Conservation (phyloP, 768 basidiomycete species). For the Tricholoma hemisulphureum region DNA sequence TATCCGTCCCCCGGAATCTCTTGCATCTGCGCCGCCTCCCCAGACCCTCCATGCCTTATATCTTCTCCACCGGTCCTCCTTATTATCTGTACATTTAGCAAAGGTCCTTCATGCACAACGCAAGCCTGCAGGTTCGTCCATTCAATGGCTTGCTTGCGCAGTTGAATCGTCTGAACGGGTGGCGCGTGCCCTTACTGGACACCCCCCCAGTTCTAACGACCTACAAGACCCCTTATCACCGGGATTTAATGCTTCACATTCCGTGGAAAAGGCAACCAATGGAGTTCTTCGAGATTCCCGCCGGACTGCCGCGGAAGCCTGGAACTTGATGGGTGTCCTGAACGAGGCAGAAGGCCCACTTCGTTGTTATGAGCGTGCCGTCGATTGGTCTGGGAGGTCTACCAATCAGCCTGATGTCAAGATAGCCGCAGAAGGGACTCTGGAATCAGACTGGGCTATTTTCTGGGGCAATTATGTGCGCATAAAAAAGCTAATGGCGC, state of each 20-base stretch:
- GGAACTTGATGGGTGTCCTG: slow-evolving; percentile 70
- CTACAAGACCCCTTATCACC: slow-evolving; percentile 37
- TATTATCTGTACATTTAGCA: slow-evolving; percentile 70
- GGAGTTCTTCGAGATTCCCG: slow-evolving; percentile 67
- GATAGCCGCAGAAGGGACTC: slow-evolving; percentile 48
- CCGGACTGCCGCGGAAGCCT: slow-evolving; percentile 69
- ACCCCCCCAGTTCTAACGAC: slow-evolving; percentile 28
- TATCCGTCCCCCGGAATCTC: slow-evolving; percentile 45
- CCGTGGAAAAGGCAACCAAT: slow-evolving; percentile 54
- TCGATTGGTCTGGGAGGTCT: slow-evolving; percentile 61
- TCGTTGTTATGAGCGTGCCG: slow-evolving; percentile 65
- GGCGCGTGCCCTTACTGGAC: slow-evolving; percentile 49
- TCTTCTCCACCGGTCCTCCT: slow-evolving; percentile 70
- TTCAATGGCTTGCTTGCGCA: slow-evolving; percentile 58
- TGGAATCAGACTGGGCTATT: slow-evolving; percentile 60
- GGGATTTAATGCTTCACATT: slow-evolving; percentile 44
- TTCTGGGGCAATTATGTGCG: slow-evolving; percentile 63
- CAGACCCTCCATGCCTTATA: slow-evolving; percentile 64
- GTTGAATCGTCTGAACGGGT: slow-evolving; percentile 70
- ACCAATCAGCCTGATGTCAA: slow-evolving; percentile 33
- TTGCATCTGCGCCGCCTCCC: slow-evolving; percentile 47
- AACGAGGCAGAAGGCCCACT: slow-evolving; percentile 51
- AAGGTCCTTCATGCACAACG: slow-evolving; percentile 62
- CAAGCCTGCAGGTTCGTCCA: slow-evolving; percentile 40
- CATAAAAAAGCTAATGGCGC: slow-evolving; percentile 29